These are phyloP conservation scores for Hypholoma fasciculare DNA, from an alignment of 768 basidiomycete species.

Conservation along the genomic window DNA sequence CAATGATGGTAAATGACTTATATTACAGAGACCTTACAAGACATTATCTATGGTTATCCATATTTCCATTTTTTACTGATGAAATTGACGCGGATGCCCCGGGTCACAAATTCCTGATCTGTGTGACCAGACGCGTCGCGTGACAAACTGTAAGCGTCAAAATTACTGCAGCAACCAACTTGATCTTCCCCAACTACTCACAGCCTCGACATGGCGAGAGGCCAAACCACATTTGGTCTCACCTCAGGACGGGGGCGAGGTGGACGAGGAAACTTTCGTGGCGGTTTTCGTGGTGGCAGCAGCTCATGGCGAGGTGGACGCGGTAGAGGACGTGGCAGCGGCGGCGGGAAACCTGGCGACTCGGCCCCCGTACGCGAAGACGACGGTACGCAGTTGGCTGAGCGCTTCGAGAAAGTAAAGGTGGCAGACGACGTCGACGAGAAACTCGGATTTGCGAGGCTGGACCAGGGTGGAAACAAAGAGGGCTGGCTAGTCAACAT, in stretches of 20 bases:
- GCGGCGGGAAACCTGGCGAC: constrained; percentile 36
- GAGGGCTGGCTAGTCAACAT: constrained; percentile 98
- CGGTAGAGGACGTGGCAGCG: constrained; percentile 55
- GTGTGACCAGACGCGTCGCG: constrained; percentile 23
- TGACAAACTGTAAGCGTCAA: constrained; percentile 1
- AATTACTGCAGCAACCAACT: background rate
- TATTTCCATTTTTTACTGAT: too few relatives aligned
- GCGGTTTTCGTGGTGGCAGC: constrained; percentile 44
- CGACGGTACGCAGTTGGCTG: constrained; percentile 85
- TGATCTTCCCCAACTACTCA: background rate
- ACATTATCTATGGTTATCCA: too few relatives aligned
- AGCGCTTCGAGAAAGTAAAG: constrained; percentile 79
- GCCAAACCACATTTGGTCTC: constrained; percentile 57
- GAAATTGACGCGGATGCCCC: too few relatives aligned
- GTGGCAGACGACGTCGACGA: constrained; percentile 89
- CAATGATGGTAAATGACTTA: too few relatives aligned
- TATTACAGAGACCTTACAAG: too few relatives aligned
- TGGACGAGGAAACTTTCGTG: constrained; percentile 45
- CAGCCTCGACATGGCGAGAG: constrained; percentile 44
- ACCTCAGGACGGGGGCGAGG: constrained; percentile 48
- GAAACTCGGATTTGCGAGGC: constrained; percentile 82
- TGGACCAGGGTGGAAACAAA: constrained; percentile 74
- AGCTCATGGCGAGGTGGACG: constrained; percentile 55
- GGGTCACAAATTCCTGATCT: background rate
- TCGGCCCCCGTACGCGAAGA: constrained; percentile 74